Conservation (phyloP, 2,329 filamentous ascomycete species). For the Apiospora saccharicola region DNA sequence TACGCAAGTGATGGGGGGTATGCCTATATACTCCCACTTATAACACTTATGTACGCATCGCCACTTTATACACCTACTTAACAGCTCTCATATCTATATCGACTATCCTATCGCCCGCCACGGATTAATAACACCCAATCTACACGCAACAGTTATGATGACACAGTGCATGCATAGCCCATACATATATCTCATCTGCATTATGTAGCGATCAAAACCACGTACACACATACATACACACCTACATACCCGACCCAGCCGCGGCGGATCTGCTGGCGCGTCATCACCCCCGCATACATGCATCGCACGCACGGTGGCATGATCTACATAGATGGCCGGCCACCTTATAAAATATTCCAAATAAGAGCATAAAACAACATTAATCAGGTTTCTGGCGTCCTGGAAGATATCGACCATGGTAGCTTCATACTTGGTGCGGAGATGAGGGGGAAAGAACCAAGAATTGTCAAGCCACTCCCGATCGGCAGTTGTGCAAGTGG, state of each 20-base stretch:
- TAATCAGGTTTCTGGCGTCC: neutral
- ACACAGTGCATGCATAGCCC: no score
- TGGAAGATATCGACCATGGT: neutral
- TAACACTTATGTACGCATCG: neutral
- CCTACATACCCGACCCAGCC: neutral
- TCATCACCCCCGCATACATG: neutral
- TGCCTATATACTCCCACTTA: neutral
- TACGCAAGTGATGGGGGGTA: neutral
- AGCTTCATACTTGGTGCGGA: neutral
- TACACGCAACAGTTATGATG: neutral
- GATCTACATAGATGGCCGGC: neutral
- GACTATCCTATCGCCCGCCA: neutral
- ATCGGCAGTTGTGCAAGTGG: slow-evolving; percentile 19
- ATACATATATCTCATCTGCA: no score
- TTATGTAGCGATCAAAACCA: no score
- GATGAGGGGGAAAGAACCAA: neutral
- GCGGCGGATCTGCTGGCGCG: neutral
- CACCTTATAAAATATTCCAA: neutral
- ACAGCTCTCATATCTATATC: neutral
- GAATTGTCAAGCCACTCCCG: neutral
- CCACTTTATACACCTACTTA: neutral
- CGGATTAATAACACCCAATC: neutral
- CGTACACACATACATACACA: no score
- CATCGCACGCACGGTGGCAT: neutral
- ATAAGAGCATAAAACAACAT: neutral